These are phyloP conservation scores for Solanum ossicruentum DNA, from an alignment of 257 asterid species.

Conservation along the genomic window DNA sequence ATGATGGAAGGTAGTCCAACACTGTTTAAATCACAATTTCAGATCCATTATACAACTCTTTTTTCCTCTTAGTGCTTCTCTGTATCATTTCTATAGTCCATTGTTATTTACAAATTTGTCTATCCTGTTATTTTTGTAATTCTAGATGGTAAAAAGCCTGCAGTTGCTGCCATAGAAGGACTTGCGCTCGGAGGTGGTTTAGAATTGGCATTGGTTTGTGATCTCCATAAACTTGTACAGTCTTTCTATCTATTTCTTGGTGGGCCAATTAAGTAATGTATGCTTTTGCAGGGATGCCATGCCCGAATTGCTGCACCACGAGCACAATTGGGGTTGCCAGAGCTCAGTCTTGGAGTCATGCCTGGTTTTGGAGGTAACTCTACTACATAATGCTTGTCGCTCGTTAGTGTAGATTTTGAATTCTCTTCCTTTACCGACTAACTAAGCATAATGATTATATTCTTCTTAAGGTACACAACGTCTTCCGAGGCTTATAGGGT, in stretches of 20 bases:
- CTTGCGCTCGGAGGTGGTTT: slow-evolving; percentile 98
- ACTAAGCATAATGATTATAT: background rate
- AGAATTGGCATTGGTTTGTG: slow-evolving; percentile 80
- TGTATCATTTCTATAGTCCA: background rate
- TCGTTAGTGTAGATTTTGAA: background rate
- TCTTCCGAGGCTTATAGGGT: slow-evolving; percentile 90
- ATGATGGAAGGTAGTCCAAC: slow-evolving; percentile 58
- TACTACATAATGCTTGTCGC: background rate
- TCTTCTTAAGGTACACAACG: slow-evolving; percentile 74
- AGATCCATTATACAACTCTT: background rate
- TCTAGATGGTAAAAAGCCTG: slow-evolving; percentile 82
- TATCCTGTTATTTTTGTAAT: background rate
- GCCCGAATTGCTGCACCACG: slow-evolving; percentile 86
- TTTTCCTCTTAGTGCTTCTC: background rate
- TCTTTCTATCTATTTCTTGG: background rate
- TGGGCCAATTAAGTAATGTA: background rate
- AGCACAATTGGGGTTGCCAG: slow-evolving; percentile 85
- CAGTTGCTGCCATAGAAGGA: slow-evolving; percentile 86
- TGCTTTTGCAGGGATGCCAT: slow-evolving; percentile 62
- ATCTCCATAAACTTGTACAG: background rate
- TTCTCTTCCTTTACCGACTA: background rate
- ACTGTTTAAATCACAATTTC: background rate
- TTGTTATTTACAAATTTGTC: background rate
- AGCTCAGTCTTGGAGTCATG: slow-evolving; percentile 84
- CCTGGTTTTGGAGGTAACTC: slow-evolving; percentile 92